phyloP scores from a whole-genome alignment of 176 grass and related monocot genomes.

The Panicum miliaceum region DNA sequence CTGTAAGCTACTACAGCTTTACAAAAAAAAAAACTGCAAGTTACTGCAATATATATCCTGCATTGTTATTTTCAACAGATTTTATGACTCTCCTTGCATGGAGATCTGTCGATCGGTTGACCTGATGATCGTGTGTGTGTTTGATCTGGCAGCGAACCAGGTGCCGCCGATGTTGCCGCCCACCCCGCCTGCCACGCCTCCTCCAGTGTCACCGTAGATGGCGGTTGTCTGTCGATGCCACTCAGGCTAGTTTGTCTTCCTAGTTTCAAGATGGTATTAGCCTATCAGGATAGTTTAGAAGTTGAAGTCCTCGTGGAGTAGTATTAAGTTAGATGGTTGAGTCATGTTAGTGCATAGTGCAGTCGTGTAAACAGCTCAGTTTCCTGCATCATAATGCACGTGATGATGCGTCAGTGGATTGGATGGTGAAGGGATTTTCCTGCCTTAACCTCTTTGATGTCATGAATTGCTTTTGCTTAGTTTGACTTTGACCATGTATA shows the following conservation, averaged over 20 bases:
- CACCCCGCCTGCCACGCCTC: neutral
- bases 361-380: neutral
- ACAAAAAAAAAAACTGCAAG: no score
- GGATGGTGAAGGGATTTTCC: neutral
- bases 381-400: neutral
- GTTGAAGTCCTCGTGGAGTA: neutral
- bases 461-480: no score
- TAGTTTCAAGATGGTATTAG: neutral
- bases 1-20: conserved; percentile 11
- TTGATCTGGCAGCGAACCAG: conserved; percentile 20
- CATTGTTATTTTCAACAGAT: neutral
- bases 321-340: neutral
- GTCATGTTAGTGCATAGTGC: neutral
- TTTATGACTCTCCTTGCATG: neutral
- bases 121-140: neutral
- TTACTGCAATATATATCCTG: no score
- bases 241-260: neutral
- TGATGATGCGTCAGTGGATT: neutral
- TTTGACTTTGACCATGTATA: neutral
- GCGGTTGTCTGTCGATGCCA: neutral
- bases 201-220: conserved; percentile 22
- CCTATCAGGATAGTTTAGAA: neutral
- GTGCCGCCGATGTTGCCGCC: conserved; percentile 35
- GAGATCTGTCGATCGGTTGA: neutral
- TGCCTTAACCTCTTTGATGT: neutral